phyloP scores from a whole-genome alignment of 495 filamentous ascomycete genomes.

The Sabuloglossum arenarium region DNA sequence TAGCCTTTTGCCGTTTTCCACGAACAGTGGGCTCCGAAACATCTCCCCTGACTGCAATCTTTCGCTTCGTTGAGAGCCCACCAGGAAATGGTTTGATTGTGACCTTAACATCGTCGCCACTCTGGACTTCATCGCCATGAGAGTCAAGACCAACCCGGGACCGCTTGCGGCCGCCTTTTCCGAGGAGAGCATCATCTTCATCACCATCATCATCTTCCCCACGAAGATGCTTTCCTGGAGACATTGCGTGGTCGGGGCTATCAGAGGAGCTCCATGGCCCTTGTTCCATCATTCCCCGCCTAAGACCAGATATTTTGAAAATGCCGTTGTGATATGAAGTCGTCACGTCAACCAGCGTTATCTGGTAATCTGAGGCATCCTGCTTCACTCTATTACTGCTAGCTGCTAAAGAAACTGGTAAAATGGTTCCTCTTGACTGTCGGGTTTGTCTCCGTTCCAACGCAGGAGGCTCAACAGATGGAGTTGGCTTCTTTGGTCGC shows the following conservation, averaged over 20 bases:
- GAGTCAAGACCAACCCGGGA: not conserved
- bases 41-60: not conserved
- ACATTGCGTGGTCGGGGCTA: not conserved
- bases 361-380: not conserved
- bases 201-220: not conserved
- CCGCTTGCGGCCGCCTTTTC: not conserved
- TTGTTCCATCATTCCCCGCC: not conserved
- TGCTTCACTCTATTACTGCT: not conserved
- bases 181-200: not conserved
- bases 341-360: slow-evolving; percentile 1
- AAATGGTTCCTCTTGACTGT: not conserved
- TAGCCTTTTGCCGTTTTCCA: not conserved
- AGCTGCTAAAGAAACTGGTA: not conserved
- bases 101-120: not conserved
- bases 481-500: not conserved
- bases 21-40: not conserved
- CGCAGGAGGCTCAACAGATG: not conserved
- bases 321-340: not conserved
- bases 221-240: not conserved
- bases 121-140: not conserved
- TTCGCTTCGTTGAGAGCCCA: not conserved
- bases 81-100: not conserved
- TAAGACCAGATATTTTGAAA: slow-evolving; percentile 1
- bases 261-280: not conserved
- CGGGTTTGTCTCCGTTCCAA: not conserved